These are phyloP conservation scores for Axilococcus clingmanii DNA, from an alignment of 139 green algal species.

Conservation along the genomic window DNA sequence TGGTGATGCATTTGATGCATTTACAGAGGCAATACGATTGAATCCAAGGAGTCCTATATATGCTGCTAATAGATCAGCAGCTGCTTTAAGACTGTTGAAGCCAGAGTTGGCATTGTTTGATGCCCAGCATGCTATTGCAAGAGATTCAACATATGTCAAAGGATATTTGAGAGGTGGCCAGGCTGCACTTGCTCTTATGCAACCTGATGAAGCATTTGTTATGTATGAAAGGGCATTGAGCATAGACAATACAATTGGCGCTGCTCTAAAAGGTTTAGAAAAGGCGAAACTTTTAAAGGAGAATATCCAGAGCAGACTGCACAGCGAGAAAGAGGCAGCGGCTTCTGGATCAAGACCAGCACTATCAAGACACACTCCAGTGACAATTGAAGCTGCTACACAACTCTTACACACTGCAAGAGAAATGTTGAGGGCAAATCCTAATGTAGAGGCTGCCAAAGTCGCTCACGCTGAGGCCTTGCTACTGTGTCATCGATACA, in stretches of 20 bases:
- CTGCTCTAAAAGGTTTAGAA: conserved; percentile 4
- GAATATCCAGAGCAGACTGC: background rate
- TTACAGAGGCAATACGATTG: conserved; percentile 46
- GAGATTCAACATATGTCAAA: conserved; percentile 12
- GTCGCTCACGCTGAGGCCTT: conserved; percentile 27
- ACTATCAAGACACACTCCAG: background rate
- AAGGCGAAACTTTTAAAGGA: background rate
- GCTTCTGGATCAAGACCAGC: conserved; percentile 4
- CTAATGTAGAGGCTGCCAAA: conserved; percentile 11
- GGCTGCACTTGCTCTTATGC: conserved; percentile 13
- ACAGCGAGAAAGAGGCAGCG: conserved; percentile 3
- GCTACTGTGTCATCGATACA: conserved; percentile 26
- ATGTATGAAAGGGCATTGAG: conserved; percentile 9
- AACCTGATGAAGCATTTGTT: conserved; percentile 2
- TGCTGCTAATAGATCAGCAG: conserved; percentile 40
- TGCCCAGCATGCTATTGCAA: conserved; percentile 13
- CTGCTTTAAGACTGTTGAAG: conserved; percentile 29
- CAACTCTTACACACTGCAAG: background rate
- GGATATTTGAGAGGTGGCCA: conserved; percentile 13
- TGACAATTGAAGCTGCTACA: background rate
- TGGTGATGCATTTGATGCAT: conserved; percentile 33
- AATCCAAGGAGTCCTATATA: conserved; percentile 33
- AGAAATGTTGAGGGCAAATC: conserved; percentile 17
- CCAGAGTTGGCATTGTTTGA: conserved; percentile 30
- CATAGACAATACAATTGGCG: background rate